Conservation (phyloP, 2,329 filamentous ascomycete genomes). For the Scopulariopsis brevicaulis region DNA sequence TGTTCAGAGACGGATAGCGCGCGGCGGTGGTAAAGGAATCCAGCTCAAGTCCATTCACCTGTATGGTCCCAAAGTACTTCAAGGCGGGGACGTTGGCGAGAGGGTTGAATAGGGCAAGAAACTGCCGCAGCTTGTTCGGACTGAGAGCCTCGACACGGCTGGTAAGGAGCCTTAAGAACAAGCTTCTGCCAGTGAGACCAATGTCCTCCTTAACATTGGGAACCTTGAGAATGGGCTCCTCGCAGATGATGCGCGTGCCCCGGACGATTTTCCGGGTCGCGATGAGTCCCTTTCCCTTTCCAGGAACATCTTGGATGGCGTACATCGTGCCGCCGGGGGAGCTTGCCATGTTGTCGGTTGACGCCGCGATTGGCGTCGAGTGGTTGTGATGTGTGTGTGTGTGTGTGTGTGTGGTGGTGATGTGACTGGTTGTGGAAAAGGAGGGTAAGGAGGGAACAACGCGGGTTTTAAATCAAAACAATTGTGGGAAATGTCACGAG, state of each 20-base stretch:
- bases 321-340: neutral
- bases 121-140: neutral
- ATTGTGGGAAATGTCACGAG: too few relatives aligned
- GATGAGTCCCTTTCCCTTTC: conserved; percentile 8
- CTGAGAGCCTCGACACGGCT: neutral
- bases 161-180: neutral
- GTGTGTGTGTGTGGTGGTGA: neutral
- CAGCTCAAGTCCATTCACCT: neutral
- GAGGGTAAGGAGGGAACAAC: neutral
- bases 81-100: neutral
- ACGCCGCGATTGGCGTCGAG: too few relatives aligned
- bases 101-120: neutral
- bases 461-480: too few relatives aligned
- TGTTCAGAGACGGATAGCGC: too few relatives aligned
- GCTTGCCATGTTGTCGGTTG: neutral
- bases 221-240: conserved; percentile 5
- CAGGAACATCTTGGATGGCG: conserved; percentile 3
- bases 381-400: too few relatives aligned
- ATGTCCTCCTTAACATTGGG: neutral
- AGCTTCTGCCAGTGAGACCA: neutral
- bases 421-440: neutral
- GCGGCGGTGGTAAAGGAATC: neutral
- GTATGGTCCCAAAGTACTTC: neutral
- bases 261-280: conserved; percentile 6
- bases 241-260: conserved; percentile 9